phyloP scores from a whole-genome alignment of 2,329 filamentous ascomycete genomes.

The Coniochaeta ligniaria region DNA sequence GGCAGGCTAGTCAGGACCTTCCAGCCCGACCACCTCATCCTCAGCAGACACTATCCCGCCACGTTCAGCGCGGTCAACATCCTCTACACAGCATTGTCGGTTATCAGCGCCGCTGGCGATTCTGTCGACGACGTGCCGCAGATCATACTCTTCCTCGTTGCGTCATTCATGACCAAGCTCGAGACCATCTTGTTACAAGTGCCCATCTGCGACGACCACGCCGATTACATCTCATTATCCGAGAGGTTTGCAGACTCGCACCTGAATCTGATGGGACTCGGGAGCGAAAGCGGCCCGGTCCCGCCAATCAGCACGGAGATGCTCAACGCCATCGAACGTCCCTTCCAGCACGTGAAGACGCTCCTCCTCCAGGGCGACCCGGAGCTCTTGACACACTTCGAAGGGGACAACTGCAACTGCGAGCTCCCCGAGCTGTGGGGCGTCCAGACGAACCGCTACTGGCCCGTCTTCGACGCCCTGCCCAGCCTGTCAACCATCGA shows the following conservation, averaged over 20 bases:
- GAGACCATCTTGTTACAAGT: constrained; percentile 17
- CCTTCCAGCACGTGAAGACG: constrained; percentile 13
- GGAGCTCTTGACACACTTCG: constrained; percentile 12
- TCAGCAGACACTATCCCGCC: not conserved
- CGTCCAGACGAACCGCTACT: constrained; percentile 11
- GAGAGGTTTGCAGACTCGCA: too few species aligned
- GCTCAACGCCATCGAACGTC: not conserved
- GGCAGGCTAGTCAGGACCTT: constrained; percentile 8
- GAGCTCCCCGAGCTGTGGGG: constrained; percentile 13
- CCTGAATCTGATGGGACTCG: too few species aligned
- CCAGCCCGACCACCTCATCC: not conserved
- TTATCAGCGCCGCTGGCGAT: constrained; percentile 5
- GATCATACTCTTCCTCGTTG: constrained; percentile 11
- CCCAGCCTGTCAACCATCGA: constrained; percentile 16
- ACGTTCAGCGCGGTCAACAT: not conserved
- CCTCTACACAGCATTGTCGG: not conserved
- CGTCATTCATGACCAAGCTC: constrained; percentile 10
- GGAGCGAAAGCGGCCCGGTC: too few species aligned
- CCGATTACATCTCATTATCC: constrained; percentile 11
- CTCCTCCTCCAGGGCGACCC: constrained; percentile 18
- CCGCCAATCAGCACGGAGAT: too few species aligned
- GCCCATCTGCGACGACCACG: constrained; percentile 14
- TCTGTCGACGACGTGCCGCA: constrained; percentile 14
- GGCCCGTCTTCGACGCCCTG: constrained; percentile 9
- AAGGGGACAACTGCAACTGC: constrained; percentile 12